Evolutionary conservation across 164 flowering plant genomes (phyloP).

Genomic region (Macadamia integrifolia): DNA sequence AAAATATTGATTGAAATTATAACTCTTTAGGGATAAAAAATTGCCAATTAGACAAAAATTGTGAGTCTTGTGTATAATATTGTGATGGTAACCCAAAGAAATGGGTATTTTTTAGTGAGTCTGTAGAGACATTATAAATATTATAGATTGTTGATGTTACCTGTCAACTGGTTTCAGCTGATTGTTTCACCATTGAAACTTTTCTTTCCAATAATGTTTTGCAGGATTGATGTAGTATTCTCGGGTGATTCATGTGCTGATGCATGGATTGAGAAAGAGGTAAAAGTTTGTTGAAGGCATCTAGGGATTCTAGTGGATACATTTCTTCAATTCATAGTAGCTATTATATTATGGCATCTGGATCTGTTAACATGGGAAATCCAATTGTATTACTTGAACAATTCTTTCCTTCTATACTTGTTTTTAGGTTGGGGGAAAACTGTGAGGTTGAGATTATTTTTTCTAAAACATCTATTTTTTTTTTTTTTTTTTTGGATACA

Average conservation of each 20-base stretch:
- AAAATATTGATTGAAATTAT: too few species aligned
- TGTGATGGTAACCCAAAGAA: too few species aligned
- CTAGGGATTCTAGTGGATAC: not conserved
- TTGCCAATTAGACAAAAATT: too few species aligned
- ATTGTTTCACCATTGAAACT: not conserved
- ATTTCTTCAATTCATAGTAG: not conserved
- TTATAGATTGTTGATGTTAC: not conserved
- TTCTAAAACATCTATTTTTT: not conserved
- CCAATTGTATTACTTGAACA: not conserved
- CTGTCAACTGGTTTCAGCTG: too few species aligned
- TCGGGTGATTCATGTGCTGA: conserved; percentile 79
- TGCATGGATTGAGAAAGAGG: conserved; percentile 98
- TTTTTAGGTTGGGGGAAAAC: too few species aligned
- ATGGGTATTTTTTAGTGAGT: too few species aligned
- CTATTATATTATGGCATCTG: not conserved
- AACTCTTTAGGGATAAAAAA: too few species aligned
- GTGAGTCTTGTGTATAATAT: too few species aligned
- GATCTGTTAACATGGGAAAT: not conserved
- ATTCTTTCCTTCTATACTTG: not conserved
- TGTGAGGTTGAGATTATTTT: too few species aligned
- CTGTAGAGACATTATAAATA: not conserved
- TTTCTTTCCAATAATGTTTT: conserved; percentile 17
- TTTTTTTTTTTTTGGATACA: too few species aligned
- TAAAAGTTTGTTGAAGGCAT: conserved; percentile 13
- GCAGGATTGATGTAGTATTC: conserved; percentile 78